Evolutionary conservation across 1,139 yeast species (phyloP).

Genomic region (Protomyces inundatus): DNA sequence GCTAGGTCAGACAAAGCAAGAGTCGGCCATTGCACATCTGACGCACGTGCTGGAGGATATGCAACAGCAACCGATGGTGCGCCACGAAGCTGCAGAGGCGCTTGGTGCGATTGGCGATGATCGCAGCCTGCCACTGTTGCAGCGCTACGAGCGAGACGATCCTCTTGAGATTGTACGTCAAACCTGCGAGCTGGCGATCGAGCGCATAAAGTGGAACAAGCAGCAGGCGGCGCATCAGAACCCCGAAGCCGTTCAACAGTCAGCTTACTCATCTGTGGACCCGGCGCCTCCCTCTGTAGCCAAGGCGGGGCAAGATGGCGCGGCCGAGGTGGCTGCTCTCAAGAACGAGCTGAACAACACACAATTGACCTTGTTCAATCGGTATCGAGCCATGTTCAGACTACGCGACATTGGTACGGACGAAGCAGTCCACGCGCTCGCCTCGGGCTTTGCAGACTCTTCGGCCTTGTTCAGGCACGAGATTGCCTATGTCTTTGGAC

Average conservation of each 20-base stretch:
- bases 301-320: slow-evolving; percentile 42
- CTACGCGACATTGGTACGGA: slow-evolving; percentile 89
- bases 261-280: slow-evolving; percentile 69
- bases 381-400: slow-evolving; percentile 98
- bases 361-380: slow-evolving; percentile 71
- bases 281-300: slow-evolving; percentile 95
- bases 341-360: slow-evolving; percentile 69
- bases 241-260: slow-evolving; percentile 65
- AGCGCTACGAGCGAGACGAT: slow-evolving; percentile 52
- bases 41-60: slow-evolving; percentile 64
- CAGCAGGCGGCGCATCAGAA: slow-evolving; percentile 62
- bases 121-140: slow-evolving; percentile 64
- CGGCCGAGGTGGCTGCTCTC: slow-evolving; percentile 57
- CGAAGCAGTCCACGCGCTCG: slow-evolving; percentile 88
- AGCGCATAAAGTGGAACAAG: slow-evolving; percentile 72
- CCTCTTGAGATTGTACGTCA: slow-evolving; percentile 86
- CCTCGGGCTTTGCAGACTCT: slow-evolving; percentile 81
- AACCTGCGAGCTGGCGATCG: slow-evolving; percentile 96
- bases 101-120: slow-evolving; percentile 89
- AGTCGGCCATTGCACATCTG: slow-evolving; percentile 67
- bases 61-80: slow-evolving; percentile 77
- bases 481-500: slow-evolving; percentile 97
- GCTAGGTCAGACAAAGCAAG: slow-evolving; percentile 89
- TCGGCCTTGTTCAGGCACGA: slow-evolving; percentile 95
- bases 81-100: slow-evolving; percentile 99